Evolutionary conservation across 768 basidiomycete genomes (phyloP).

Genomic region (Rhodotorula babjevae): DNA sequence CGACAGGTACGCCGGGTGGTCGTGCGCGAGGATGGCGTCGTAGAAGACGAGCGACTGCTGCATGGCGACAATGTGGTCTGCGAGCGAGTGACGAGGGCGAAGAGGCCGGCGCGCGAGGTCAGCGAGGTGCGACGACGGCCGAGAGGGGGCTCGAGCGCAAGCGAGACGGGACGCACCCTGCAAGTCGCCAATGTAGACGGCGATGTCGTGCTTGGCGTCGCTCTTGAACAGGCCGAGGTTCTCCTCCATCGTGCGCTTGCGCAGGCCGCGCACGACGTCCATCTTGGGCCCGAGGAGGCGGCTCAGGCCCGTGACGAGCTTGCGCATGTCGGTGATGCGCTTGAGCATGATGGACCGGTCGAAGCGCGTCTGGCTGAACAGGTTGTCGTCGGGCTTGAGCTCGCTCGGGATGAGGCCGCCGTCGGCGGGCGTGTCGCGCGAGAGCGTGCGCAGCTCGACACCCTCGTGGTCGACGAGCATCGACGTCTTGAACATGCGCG

Average conservation of each 20-base stretch:
- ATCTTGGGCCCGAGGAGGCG: conserved; percentile 73
- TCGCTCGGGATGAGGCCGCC: background rate
- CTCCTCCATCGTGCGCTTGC: conserved; percentile 62
- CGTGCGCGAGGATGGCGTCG: conserved; percentile 80
- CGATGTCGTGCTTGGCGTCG: conserved; percentile 59
- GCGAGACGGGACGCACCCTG: conserved; percentile 58
- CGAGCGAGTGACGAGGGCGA: background rate
- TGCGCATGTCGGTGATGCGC: conserved; percentile 72
- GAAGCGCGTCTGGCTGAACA: conserved; percentile 8
- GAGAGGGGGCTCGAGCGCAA: no score
- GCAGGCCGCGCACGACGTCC: conserved; percentile 71
- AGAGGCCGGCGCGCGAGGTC: no score
- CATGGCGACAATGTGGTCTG: conserved; percentile 84
- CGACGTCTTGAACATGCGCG: conserved; percentile 13
- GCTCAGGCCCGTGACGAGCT: conserved; percentile 70
- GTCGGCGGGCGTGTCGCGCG: background rate
- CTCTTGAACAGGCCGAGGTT: conserved; percentile 46
- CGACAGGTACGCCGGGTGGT: conserved; percentile 77
- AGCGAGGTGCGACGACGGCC: no score
- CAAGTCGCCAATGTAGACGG: conserved; percentile 83
- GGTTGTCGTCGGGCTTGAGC: background rate
- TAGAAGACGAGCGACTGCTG: conserved; percentile 79
- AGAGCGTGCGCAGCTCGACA: conserved; percentile 17
- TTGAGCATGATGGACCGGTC: conserved; percentile 50
- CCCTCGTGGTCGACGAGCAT: conserved; percentile 36